Percentiles rank a stretch among this genome's conserved stretches.
phyloP scores from a whole-genome alignment of 2,329 filamentous ascomycete species.

The Penicillium sp. region DNA sequence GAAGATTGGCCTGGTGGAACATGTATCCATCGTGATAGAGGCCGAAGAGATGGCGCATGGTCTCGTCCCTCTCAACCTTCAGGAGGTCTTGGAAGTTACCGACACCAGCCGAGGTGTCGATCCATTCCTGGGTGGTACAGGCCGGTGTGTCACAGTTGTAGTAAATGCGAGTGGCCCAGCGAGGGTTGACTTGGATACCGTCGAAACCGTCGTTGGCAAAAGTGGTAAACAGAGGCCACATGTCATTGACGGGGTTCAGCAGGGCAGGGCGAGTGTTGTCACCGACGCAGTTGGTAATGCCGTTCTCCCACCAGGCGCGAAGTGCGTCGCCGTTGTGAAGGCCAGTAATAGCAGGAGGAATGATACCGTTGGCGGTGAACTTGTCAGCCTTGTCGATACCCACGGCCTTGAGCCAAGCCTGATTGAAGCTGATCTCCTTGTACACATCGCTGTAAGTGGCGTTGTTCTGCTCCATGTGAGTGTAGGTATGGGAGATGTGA shows the following conservation, averaged over 20 bases:
- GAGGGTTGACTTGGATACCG: constrained; percentile 56
- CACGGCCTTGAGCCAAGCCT: constrained; percentile 55
- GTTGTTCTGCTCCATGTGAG: constrained; percentile 57
- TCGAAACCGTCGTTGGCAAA: constrained; percentile 52
- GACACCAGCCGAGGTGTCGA: constrained; percentile 54
- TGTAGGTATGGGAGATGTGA: constrained; percentile 62
- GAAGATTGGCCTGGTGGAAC: constrained; percentile 63
- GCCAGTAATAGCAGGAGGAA: constrained; percentile 62
- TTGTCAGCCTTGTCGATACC: constrained; percentile 47
- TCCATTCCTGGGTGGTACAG: constrained; percentile 60
- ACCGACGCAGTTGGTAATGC: constrained; percentile 59
- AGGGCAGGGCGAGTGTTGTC: constrained; percentile 59
- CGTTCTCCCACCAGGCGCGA: constrained; percentile 56
- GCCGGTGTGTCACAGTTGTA: constrained; percentile 59
- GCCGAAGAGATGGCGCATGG: constrained; percentile 55
- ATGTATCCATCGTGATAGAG: constrained; percentile 57
- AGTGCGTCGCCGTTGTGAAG: constrained; percentile 63
- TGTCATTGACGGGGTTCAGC: constrained; percentile 50
- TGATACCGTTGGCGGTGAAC: constrained; percentile 55
- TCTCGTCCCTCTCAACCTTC: constrained; percentile 50
- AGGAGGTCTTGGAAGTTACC: constrained; percentile 54
- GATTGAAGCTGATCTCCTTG: constrained; percentile 59
- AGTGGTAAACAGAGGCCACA: constrained; percentile 56
- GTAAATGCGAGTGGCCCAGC: constrained; percentile 61
- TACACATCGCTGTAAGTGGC: constrained; percentile 56